These are phyloP conservation scores for Pythium monospermum DNA, from an alignment of 352 stramenopile genomes.

Conservation along the genomic window DNA sequence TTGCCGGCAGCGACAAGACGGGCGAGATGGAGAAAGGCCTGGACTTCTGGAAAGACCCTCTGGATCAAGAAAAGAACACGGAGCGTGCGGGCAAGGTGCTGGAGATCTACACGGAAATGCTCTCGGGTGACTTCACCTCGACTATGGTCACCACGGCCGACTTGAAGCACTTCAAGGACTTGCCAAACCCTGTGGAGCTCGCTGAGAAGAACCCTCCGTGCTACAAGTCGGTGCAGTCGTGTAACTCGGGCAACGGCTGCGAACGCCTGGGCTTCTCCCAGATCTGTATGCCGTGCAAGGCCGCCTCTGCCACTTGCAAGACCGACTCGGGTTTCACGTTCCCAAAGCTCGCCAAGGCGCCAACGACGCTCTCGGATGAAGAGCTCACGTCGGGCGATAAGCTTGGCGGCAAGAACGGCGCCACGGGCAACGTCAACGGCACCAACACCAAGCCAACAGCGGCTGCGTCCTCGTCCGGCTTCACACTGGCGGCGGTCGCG, in stretches of 20 bases:
- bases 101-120: conserved; percentile 17
- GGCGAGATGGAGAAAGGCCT: conserved; percentile 22
- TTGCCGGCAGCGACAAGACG: conserved; percentile 21
- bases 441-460: background rate
- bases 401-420: conserved; percentile 2
- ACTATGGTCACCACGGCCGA: conserved; percentile 32
- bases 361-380: conserved; percentile 27
- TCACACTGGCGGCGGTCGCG: background rate
- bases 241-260: conserved; percentile 19
- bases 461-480: no score
- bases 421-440: conserved; percentile 1
- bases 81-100: conserved; percentile 23
- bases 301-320: conserved; percentile 1
- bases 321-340: conserved; percentile 31
- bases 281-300: conserved; percentile 23
- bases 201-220: conserved; percentile 22
- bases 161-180: conserved; percentile 20
- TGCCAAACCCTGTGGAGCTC: conserved; percentile 9
- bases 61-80: conserved; percentile 19
- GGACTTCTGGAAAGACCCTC: conserved; percentile 29
- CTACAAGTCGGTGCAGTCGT: conserved; percentile 23
- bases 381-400: conserved; percentile 1
- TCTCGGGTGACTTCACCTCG: conserved; percentile 12
- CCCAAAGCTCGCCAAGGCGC: conserved; percentile 42
- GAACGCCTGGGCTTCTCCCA: conserved; percentile 19